Conservation (phyloP, 768 basidiomycete genomes). For the Pisolithus marmoratus region DNA sequence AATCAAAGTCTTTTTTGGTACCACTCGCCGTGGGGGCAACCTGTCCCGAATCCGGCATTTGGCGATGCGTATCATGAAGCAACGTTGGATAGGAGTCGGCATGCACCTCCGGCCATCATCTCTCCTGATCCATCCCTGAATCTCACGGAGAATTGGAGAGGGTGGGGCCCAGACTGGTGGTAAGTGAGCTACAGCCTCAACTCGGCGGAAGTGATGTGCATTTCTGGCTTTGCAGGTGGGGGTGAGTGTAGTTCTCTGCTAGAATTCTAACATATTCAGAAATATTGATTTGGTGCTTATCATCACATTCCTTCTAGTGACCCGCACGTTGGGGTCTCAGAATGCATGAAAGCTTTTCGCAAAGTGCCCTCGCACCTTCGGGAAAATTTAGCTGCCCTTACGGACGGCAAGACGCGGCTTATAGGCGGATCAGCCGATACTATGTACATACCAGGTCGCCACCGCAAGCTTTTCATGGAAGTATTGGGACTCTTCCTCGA, state of each 20-base stretch:
- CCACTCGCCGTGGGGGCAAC: conserved; percentile 41
- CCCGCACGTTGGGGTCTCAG: conserved; percentile 38
- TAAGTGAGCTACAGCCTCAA: conserved; percentile 13
- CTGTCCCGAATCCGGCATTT: conserved; percentile 36
- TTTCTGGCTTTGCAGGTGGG: conserved; percentile 32
- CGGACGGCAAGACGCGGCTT: conserved; percentile 30
- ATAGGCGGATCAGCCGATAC: conserved; percentile 47
- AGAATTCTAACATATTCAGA: not conserved
- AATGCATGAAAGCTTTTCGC: conserved; percentile 38
- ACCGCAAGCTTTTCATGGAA: conserved; percentile 35
- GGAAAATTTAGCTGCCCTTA: conserved; percentile 31
- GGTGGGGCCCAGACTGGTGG: conserved; percentile 42
- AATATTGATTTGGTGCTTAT: too few species aligned
- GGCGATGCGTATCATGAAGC: conserved; percentile 7
- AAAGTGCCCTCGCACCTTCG: conserved; percentile 33
- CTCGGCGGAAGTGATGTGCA: not conserved
- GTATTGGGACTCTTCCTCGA: conserved; percentile 39
- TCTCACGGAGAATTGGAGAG: conserved; percentile 36
- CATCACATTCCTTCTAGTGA: conserved; percentile 21
- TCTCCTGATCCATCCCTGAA: conserved; percentile 36
- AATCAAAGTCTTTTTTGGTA: conserved; percentile 44
- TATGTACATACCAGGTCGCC: conserved; percentile 41
- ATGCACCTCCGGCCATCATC: conserved; percentile 36
- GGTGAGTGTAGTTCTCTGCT: conserved; percentile 23
- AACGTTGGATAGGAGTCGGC: conserved; percentile 19